Evolutionary conservation across 768 basidiomycete species (phyloP).

Genomic region (Naganishia kalamii): DNA sequence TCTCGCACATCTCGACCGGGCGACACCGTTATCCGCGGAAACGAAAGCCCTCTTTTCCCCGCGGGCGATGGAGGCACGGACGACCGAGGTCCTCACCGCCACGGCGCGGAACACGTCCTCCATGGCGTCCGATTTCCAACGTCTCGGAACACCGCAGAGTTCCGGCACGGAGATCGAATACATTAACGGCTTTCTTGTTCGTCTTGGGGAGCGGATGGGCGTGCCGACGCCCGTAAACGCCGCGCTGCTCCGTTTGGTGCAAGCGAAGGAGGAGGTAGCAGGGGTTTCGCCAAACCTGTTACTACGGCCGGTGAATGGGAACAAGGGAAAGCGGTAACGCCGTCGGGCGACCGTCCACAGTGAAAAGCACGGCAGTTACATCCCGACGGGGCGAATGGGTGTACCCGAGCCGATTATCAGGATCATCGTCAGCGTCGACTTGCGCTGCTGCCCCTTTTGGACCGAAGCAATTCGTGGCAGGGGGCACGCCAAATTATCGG

Average conservation of each 20-base stretch:
- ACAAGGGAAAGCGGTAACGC: not conserved
- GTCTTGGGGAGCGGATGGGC: slow-evolving; percentile 56
- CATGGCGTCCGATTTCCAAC: slow-evolving; percentile 65
- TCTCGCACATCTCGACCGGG: slow-evolving; percentile 23
- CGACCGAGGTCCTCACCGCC: slow-evolving; percentile 54
- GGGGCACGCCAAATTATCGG: too few species aligned
- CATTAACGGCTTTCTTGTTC: slow-evolving; percentile 72
- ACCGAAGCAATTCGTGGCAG: too few species aligned
- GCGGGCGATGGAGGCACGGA: slow-evolving; percentile 55
- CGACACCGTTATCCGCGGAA: slow-evolving; percentile 28
- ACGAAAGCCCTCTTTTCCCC: slow-evolving; percentile 50
- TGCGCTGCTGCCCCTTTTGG: too few species aligned
- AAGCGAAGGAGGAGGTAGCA: slow-evolving; percentile 30
- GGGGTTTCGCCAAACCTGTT: not conserved
- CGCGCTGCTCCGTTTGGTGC: slow-evolving; percentile 40
- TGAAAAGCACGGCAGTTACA: not conserved
- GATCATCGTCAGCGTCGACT: too few species aligned
- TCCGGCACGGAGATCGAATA: slow-evolving; percentile 68
- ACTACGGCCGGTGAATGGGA: not conserved
- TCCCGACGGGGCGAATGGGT: too few species aligned
- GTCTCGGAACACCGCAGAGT: not conserved
- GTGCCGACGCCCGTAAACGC: slow-evolving; percentile 55
- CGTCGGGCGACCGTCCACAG: not conserved
- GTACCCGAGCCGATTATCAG: too few species aligned
- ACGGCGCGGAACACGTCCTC: slow-evolving; percentile 70